phyloP scores from a whole-genome alignment of 1,139 yeast species.

The Kodamaea sp. region DNA sequence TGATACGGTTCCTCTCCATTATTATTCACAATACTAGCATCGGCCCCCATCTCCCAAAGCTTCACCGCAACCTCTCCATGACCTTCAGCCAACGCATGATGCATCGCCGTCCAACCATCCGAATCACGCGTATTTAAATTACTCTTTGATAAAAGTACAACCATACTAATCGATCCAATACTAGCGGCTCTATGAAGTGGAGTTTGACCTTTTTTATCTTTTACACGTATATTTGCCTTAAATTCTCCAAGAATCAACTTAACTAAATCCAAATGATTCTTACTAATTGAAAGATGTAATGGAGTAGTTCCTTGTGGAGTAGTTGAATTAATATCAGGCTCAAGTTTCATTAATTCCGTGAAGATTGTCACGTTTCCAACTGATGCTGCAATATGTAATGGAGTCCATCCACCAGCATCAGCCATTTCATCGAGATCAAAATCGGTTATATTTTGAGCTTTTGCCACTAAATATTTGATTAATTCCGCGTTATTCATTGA shows the following conservation, averaged over 20 bases:
- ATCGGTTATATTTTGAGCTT: constrained; percentile 15
- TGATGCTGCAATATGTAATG: constrained; percentile 77
- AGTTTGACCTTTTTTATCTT: constrained; percentile 62
- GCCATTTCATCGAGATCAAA: constrained; percentile 60
- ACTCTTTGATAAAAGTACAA: constrained; percentile 50
- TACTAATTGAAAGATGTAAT: constrained; percentile 73
- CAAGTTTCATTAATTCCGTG: constrained; percentile 28
- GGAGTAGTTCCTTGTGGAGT: constrained; percentile 73
- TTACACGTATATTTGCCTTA: constrained; percentile 59
- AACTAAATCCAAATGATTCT: constrained; percentile 54
- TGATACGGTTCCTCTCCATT: constrained; percentile 58
- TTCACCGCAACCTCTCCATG: constrained; percentile 71
- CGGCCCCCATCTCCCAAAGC: constrained; percentile 68
- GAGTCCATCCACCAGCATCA: constrained; percentile 86
- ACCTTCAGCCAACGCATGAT: constrained; percentile 91
- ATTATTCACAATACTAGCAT: constrained; percentile 41
- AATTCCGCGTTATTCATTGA: constrained; percentile 57
- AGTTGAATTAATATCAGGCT: constrained; percentile 36
- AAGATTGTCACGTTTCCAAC: constrained; percentile 61
- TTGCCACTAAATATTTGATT: constrained; percentile 43
- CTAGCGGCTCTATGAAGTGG: constrained; percentile 86
- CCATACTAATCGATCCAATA: constrained; percentile 58
- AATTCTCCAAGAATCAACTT: constrained; percentile 45
- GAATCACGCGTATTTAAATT: constrained; percentile 67
- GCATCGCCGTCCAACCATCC: constrained; percentile 82